These are phyloP conservation scores for Colletotrichum brevisporum DNA, from an alignment of 2,329 filamentous ascomycete genomes.

Conservation along the genomic window DNA sequence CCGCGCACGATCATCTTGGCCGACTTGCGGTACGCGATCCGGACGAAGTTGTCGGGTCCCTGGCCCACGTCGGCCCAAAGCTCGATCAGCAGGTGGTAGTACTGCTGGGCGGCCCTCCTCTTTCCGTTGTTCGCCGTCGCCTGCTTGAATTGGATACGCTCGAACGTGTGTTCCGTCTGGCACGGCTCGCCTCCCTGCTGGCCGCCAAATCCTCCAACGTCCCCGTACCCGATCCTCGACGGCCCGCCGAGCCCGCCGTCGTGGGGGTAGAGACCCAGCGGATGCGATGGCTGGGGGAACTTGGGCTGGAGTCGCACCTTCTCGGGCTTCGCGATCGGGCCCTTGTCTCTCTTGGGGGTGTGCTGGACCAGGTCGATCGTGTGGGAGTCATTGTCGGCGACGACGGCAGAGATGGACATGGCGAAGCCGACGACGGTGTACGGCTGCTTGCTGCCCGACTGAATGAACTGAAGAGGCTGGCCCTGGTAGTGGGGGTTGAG, in stretches of 20 bases:
- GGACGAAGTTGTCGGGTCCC: conserved; percentile 71
- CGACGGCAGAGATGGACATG: conserved; percentile 87
- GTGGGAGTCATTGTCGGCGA: conserved; percentile 82
- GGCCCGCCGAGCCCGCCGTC: conserved; percentile 51
- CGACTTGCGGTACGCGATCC: conserved; percentile 80
- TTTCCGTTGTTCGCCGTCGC: conserved; percentile 96
- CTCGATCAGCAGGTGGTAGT: conserved; percentile 91
- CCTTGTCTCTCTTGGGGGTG: conserved; percentile 92
- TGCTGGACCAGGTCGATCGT: conserved; percentile 89
- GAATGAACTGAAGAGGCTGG: conserved; percentile 66
- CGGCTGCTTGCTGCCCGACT: conserved; percentile 65
- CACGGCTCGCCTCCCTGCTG: conserved; percentile 52
- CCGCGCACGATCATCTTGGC: conserved; percentile 90
- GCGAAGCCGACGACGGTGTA: conserved; percentile 81
- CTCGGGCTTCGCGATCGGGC: conserved; percentile 81
- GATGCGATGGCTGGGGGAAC: conserved; percentile 66
- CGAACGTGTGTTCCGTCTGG: conserved; percentile 76
- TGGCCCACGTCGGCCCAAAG: conserved; percentile 79
- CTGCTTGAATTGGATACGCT: conserved; percentile 94
- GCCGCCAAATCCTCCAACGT: conserved; percentile 51
- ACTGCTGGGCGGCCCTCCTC: conserved; percentile 89
- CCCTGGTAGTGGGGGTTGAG: conserved; percentile 70
- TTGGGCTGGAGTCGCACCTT: conserved; percentile 77
- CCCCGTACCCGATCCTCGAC: conserved; percentile 51
- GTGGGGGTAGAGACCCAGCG: conserved; percentile 61